Conservation (phyloP, 164 flowering plant genomes). For the Vitis vinifera region DNA sequence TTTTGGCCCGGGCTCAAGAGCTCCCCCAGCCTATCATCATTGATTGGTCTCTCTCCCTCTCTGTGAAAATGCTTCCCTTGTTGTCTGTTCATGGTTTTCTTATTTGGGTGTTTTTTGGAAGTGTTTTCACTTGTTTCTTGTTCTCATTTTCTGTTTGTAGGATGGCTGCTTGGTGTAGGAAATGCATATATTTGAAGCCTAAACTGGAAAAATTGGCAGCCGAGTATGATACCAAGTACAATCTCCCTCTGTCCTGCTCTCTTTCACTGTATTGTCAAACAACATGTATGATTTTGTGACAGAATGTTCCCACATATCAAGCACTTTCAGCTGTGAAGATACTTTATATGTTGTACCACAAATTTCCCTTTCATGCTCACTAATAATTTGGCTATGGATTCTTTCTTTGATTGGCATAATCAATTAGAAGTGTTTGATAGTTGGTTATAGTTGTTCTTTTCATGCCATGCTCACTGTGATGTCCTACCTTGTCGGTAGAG, state of each 20-base stretch:
- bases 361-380: too few relatives aligned
- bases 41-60: conserved; percentile 58
- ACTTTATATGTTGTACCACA: too few relatives aligned
- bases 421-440: conserved; percentile 51
- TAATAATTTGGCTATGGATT: background rate
- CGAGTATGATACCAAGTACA: conserved; percentile 68
- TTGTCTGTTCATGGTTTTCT: background rate
- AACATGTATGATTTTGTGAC: too few relatives aligned
- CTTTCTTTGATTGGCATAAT: conserved; percentile 29
- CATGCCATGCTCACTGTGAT: too few relatives aligned
- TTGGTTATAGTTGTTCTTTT: too few relatives aligned
- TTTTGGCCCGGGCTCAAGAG: conserved; percentile 52
- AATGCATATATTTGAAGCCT: conserved; percentile 95
- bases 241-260: background rate
- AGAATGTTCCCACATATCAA: too few relatives aligned
- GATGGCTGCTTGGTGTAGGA: conserved; percentile 97
- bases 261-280: background rate
- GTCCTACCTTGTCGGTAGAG: too few relatives aligned
- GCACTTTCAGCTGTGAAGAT: too few relatives aligned
- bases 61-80: background rate
- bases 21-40: conserved; percentile 68
- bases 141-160: conserved; percentile 23
- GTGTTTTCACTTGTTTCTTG: background rate
- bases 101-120: background rate
- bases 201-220: conserved; percentile 92